Percentiles rank a stretch among this genome's conserved stretches.
Evolutionary conservation across 768 basidiomycete genomes (phyloP).

Genomic region (Psilocybe subaeruginosa): DNA sequence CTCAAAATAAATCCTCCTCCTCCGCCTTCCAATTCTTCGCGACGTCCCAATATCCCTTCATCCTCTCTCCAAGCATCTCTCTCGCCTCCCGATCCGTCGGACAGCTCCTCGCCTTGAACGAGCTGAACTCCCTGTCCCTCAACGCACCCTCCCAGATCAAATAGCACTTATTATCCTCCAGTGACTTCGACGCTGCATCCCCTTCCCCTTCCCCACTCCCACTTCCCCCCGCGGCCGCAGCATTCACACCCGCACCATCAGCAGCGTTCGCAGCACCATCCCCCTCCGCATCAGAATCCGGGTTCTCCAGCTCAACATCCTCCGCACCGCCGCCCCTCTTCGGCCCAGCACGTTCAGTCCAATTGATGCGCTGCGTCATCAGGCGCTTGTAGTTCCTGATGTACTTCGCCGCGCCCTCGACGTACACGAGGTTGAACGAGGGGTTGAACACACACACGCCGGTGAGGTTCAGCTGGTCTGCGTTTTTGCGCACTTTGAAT

Average conservation of each 20-base stretch:
- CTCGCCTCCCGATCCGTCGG: conserved; percentile 86
- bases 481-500: conserved; percentile 97
- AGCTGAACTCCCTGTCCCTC: conserved; percentile 78
- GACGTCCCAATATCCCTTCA: conserved; percentile 93
- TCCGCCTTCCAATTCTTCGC: conserved; percentile 89
- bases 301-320: conserved; percentile 68
- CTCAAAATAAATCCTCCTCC: conserved; percentile 57
- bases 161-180: conserved; percentile 88
- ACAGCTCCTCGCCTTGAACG: conserved; percentile 81
- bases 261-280: background rate
- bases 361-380: conserved; percentile 85
- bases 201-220: too few species aligned
- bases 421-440: conserved; percentile 86
- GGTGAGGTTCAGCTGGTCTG: conserved; percentile 85
- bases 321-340: conserved; percentile 53
- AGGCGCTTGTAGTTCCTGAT: conserved; percentile 87
- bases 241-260: background rate
- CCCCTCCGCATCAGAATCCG: conserved; percentile 39
- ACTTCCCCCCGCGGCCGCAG: background rate
- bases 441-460: conserved; percentile 93
- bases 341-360: conserved; percentile 90
- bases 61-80: conserved; percentile 81
- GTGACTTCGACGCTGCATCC: conserved; percentile 34
- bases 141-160: conserved; percentile 93
- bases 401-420: conserved; percentile 88